Evolutionary conservation across 768 basidiomycete species (phyloP).

Genomic region (Amylocystis lapponica): DNA sequence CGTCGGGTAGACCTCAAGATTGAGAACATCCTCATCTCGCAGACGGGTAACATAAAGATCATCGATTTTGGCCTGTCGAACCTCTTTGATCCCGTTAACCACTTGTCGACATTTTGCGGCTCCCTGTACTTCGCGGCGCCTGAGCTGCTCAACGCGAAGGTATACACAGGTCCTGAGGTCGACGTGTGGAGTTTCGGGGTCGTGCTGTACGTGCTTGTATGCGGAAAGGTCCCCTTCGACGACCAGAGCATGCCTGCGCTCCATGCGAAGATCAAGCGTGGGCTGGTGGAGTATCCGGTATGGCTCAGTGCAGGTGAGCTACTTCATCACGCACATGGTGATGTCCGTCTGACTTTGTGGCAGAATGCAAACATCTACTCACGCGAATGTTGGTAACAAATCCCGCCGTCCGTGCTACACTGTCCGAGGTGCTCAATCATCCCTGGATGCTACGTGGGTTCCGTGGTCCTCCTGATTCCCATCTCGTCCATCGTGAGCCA

Average conservation of each 20-base stretch:
- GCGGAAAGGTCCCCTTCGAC: constrained; percentile 98
- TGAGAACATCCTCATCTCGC: constrained; percentile 98
- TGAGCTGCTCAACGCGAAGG: constrained; percentile 92
- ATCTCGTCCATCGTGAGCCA: constrained; percentile 86
- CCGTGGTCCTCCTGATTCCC: constrained; percentile 70
- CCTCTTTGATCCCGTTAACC: constrained; percentile 75
- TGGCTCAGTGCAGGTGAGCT: constrained; percentile 89
- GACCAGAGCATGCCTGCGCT: constrained; percentile 99
- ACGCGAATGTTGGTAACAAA: constrained; percentile 96
- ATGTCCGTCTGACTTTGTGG: constrained; percentile 10
- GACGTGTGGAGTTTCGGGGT: constrained; percentile 99
- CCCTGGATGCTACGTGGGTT: constrained; percentile 94
- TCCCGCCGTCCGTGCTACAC: constrained; percentile 75
- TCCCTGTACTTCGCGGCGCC: constrained; percentile 98
- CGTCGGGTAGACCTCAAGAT: constrained; percentile 82
- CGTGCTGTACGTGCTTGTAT: constrained; percentile 95
- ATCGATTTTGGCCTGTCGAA: constrained; percentile 99
- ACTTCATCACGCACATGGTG: not conserved
- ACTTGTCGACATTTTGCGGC: constrained; percentile 94
- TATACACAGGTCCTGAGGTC: constrained; percentile 96
- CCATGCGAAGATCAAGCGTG: constrained; percentile 98
- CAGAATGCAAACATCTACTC: constrained; percentile 92
- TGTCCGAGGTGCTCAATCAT: constrained; percentile 81
- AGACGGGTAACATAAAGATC: constrained; percentile 98
- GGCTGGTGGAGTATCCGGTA: constrained; percentile 93